Percentiles rank a stretch among this genome's conserved stretches.
These are phyloP conservation scores for Paramecium octaurelia DNA, from an alignment of 73 alveolate species.

Conservation along the genomic window DNA sequence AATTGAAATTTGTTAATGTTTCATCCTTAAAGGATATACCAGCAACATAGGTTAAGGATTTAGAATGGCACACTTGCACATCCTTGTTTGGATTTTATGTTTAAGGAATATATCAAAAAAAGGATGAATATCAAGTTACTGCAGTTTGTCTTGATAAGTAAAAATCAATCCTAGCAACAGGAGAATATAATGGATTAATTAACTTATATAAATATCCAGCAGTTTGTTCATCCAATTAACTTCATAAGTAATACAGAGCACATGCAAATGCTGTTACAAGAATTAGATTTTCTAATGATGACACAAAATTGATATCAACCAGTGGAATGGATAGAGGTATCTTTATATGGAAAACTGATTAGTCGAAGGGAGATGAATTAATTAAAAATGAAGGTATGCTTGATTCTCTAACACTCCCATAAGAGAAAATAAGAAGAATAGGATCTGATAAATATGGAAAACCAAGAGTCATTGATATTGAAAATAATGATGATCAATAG, in stretches of 20 bases:
- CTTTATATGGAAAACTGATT: constrained; percentile 94
- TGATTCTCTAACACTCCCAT: neutral
- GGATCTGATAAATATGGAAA: constrained; percentile 67
- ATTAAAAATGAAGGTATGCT: neutral
- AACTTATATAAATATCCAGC: constrained; percentile 94
- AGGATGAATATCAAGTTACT: constrained; percentile 90
- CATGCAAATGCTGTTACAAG: constrained; percentile 95
- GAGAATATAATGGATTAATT: constrained; percentile 90
- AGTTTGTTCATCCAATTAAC: constrained; percentile 77
- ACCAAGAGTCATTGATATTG: constrained; percentile 56
- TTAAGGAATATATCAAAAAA: constrained; percentile 94
- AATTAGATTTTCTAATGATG: constrained; percentile 89
- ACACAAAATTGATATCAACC: constrained; percentile 81
- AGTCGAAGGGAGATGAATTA: neutral
- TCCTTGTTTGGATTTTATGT: constrained; percentile 94
- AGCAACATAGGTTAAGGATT: constrained; percentile 81
- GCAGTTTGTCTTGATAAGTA: constrained; percentile 80
- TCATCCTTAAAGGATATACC: constrained; percentile 73
- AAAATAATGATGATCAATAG: constrained; percentile 57
- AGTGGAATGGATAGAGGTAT: constrained; percentile 96
- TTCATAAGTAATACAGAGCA: constrained; percentile 84
- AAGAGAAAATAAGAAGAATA: constrained; percentile 45
- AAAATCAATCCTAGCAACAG: constrained; percentile 85
- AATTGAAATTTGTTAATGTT: constrained; percentile 85
- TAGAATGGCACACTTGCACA: constrained; percentile 94